These are phyloP conservation scores for Pyrenophora seminiperda DNA, from an alignment of 2,329 filamentous ascomycete genomes.

Conservation along the genomic window DNA sequence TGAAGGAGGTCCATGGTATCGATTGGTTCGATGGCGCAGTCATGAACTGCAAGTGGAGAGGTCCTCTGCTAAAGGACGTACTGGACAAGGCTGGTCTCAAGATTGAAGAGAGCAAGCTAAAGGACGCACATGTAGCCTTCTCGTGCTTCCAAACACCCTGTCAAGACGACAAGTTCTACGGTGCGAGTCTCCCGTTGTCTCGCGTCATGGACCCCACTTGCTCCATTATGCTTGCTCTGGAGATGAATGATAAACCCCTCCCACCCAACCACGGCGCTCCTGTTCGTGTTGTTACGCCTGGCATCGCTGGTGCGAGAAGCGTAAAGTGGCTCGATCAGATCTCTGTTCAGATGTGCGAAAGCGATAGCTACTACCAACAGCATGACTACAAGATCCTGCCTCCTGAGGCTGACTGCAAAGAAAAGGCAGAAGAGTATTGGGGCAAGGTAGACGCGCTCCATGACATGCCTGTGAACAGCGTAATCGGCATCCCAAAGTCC, in stretches of 20 bases:
- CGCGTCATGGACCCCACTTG: slow-evolving; percentile 26
- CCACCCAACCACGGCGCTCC: slow-evolving; percentile 58
- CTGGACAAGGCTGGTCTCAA: slow-evolving; percentile 54
- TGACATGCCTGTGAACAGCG: slow-evolving; percentile 63
- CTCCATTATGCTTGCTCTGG: slow-evolving; percentile 32
- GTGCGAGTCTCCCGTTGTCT: slow-evolving; percentile 56
- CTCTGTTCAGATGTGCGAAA: slow-evolving; percentile 58
- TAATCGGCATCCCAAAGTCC: slow-evolving; percentile 56
- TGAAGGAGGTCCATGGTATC: slow-evolving; percentile 64
- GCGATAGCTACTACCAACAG: slow-evolving; percentile 62
- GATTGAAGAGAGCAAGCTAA: slow-evolving; percentile 35
- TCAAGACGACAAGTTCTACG: slow-evolving; percentile 65
- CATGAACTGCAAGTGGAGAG: slow-evolving; percentile 64
- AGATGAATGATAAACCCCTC: slow-evolving; percentile 59
- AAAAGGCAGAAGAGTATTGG: slow-evolving; percentile 61
- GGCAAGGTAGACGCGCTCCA: slow-evolving; percentile 55
- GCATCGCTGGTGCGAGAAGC: slow-evolving; percentile 59
- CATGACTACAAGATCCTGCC: slow-evolving; percentile 65
- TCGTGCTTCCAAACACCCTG: slow-evolving; percentile 58
- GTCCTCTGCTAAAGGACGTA: slow-evolving; percentile 59
- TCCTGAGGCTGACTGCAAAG: slow-evolving; percentile 54
- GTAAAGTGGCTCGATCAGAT: slow-evolving; percentile 64
- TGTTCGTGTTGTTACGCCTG: slow-evolving; percentile 58
- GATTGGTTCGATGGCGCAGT: slow-evolving; percentile 66
- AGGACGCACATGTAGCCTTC: slow-evolving; percentile 60